Percentiles rank a stretch among this genome's conserved stretches.
Conservation (phyloP, 208 protist genomes). For the Crithidia mellificae region DNA sequence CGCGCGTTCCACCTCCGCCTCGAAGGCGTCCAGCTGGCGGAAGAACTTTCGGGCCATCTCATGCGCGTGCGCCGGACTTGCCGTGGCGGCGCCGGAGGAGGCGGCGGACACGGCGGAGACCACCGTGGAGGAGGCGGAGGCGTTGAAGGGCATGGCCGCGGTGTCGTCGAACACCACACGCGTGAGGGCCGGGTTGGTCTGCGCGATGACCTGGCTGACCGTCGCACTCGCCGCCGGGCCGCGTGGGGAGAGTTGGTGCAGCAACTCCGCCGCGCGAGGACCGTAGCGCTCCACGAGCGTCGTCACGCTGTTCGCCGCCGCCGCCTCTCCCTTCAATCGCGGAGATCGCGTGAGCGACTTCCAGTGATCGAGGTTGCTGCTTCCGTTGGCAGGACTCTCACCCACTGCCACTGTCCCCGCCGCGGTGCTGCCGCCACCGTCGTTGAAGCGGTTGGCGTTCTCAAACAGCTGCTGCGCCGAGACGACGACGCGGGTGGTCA, state of each 20-base stretch:
- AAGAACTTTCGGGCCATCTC: conserved; percentile 23
- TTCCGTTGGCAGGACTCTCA: no score
- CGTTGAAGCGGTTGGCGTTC: not conserved
- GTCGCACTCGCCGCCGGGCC: conserved; percentile 26
- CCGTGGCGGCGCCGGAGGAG: not conserved
- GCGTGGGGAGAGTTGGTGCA: conserved; percentile 30
- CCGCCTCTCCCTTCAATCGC: not conserved
- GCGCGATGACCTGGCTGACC: conserved; percentile 20
- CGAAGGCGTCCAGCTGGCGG: conserved; percentile 28
- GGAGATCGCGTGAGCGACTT: conserved; percentile 1
- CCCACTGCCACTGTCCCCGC: no score
- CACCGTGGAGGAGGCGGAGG: not conserved
- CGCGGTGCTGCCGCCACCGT: not conserved
- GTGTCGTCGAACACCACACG: conserved; percentile 16
- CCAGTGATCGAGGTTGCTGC: conserved; percentile 5
- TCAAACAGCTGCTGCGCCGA: no score
- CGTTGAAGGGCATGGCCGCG: not conserved
- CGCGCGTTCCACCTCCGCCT: conserved; percentile 19
- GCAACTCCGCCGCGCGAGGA: conserved; percentile 20
- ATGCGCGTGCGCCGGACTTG: not conserved
- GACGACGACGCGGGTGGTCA: no score
- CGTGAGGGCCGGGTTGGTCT: conserved; percentile 21
- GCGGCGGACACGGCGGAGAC: no score
- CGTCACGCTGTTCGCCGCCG: conserved; percentile 9
- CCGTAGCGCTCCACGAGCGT: conserved; percentile 21